Base-by-base conservation (phyloP, 768 basidiomycete genomes). In the Wakefieldia striispora region DNA sequence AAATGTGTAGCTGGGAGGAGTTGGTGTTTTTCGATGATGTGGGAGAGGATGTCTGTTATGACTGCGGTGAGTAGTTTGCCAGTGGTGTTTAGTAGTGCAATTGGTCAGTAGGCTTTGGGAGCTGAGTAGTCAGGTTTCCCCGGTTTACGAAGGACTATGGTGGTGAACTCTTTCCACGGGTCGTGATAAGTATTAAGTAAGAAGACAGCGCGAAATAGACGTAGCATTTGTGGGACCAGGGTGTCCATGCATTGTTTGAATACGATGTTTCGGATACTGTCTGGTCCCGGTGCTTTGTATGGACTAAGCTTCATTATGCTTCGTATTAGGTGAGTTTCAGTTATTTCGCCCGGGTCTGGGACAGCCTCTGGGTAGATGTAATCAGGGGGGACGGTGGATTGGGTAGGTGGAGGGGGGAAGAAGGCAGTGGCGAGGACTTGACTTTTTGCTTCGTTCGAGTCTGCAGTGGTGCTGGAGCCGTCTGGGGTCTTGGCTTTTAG, bases 141-240 rank as follows among this genome's bases (percentile, higher is more conserved):
- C 0, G 72, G 73, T 44, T 79, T 77, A 0, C 59, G 43, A 0
- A 76, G 53, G 0, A 73, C 61, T 0, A 70, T 47, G 0, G 67
- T 72, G 0, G 47, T 63, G 21, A 59, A 71, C 0, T 50, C 26
- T 8, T 8, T 26, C 26, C 26, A 26, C 1, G 26, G 3, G 3
- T 6, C 6, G 8, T 26, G 8, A 9, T 7, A 26, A 7, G 26
- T 26, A 8, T 26, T 9, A 9, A 26, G 26, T 1, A 7, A 6
- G 6, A 26, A 26, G 26, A 9, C 5, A 26, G 26, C 26, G 1
- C 8, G 26, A 8, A 26, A 26, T 4, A 26, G 26, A 26, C 26
- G 6, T 6, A 26, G 26, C 5, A 26, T 6, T 7, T 26, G 26
- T 6, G 26, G 26, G 8, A 9, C 8, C 6, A 26, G 26, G 26